Evolutionary conservation across 139 green algal species (phyloP).

Genomic region (Micractinium conductrix): DNA sequence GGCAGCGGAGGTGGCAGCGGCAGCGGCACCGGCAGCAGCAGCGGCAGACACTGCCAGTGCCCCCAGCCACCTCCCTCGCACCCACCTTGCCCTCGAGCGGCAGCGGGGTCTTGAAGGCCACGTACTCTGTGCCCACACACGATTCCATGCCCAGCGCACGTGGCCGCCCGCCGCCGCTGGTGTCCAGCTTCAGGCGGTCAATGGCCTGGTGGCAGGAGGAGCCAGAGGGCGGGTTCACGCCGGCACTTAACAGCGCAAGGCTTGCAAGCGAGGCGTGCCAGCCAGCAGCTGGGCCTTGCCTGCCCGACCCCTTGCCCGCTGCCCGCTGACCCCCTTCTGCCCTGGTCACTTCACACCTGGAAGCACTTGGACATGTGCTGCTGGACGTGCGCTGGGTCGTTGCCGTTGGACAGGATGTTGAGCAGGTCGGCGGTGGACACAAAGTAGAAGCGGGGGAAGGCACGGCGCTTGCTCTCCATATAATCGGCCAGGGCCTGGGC

Average conservation of each 20-base stretch:
- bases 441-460: constrained; percentile 97
- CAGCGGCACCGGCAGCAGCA: too few species aligned
- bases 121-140: constrained; percentile 86
- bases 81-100: constrained; percentile 81
- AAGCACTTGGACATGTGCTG: constrained; percentile 93
- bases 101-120: constrained; percentile 73
- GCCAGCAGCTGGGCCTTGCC: background rate
- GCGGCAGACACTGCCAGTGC: too few species aligned
- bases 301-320: background rate
- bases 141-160: constrained; percentile 84
- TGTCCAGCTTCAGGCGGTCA: constrained; percentile 85
- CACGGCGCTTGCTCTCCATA: constrained; percentile 90
- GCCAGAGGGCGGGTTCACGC: background rate
- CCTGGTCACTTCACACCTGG: too few species aligned
- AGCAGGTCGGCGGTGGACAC: constrained; percentile 89
- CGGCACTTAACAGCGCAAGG: too few species aligned
- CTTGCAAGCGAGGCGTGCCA: background rate
- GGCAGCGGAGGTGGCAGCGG: constrained; percentile 85
- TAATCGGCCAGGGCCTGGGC: constrained; percentile 70
- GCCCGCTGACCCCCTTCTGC: too few species aligned
- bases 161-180: constrained; percentile 66
- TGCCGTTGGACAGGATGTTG: constrained; percentile 87
- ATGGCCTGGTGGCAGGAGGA: constrained; percentile 61
- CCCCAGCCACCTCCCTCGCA: too few species aligned
- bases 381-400: constrained; percentile 75